Evolutionary conservation across 345 rosid species (phyloP).

Genomic region (Microthlaspi erraticum): DNA sequence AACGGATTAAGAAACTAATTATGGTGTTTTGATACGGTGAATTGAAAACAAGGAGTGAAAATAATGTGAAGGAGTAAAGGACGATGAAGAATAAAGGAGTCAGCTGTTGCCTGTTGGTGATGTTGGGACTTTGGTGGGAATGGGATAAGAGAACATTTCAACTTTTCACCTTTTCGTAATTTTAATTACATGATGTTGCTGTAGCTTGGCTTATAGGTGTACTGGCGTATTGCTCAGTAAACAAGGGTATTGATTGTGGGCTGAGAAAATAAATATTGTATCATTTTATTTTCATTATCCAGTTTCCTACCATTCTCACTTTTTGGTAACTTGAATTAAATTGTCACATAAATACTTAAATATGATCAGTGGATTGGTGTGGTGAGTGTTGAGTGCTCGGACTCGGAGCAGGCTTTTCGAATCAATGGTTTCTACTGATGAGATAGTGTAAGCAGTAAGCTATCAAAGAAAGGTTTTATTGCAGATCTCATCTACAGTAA

Average conservation of each 20-base stretch:
- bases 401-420: conserved; percentile 10
- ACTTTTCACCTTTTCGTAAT: conserved; percentile 11
- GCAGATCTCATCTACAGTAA: not conserved
- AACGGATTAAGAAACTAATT: not conserved
- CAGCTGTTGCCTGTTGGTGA: not conserved
- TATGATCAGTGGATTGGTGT: conserved; percentile 34
- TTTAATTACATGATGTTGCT: too few relatives aligned
- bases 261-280: not conserved
- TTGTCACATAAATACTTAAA: conserved; percentile 19
- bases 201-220: conserved; percentile 6
- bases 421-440: conserved; percentile 9
- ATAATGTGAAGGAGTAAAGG: not conserved
- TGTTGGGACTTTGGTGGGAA: conserved; percentile 20
- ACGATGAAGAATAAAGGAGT: conserved; percentile 10
- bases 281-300: conserved; percentile 26
- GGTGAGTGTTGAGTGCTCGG: conserved; percentile 25
- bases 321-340: not conserved
- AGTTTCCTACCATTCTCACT: conserved; percentile 3
- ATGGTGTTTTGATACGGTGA: not conserved
- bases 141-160: conserved; percentile 17
- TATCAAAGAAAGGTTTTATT: not conserved
- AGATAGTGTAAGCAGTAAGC: not conserved
- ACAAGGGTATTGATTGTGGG: not conserved
- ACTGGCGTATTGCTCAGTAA: conserved; percentile 13
- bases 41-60: too few relatives aligned